Base-by-base conservation (phyloP, 2,329 filamentous ascomycete genomes). In the Colletotrichum tanaceti region DNA sequence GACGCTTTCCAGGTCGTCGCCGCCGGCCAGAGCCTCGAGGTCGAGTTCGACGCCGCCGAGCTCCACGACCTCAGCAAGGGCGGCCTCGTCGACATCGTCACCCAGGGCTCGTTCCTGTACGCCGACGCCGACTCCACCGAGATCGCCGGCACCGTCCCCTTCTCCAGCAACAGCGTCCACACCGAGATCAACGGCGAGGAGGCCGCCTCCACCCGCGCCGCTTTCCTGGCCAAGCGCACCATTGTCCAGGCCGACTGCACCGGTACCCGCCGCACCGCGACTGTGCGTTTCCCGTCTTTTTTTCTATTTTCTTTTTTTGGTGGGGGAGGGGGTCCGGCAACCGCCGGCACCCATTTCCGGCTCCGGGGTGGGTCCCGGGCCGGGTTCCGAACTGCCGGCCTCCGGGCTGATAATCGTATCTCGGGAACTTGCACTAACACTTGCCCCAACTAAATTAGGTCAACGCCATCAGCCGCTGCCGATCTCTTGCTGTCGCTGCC, bases 131-230 rank as follows among this genome's bases (percentile, higher is more conserved):
- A 84, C 73, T 84, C 82, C n/a, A 88, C 82, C 52, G 79, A 84
- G 46, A 82, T 92, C 41, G 77, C 84, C 5, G 88, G 86, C 55
- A 84, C 83, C 52, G 75, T 91, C 1, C 77, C 84, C 13, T 91
- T 86, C 78, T 79, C 82, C 60, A 89, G 86, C 74, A 91, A 91
- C 79, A 81, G 82, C 18, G 77, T 91, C 52, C 82, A 82, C 58
- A 81, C 90, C 67, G 77, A 82, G 5, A 81, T 92, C 52, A 84
- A 91, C 71, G 88, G 86, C 16, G 78, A 78, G 10, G 75, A 84
- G 58, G 89, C 89, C 9, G 82, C 82, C 50, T 79, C 82, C 35
- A 81, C 84, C 52, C 80, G 83, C 70, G 80, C 82, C 14, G 78
- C 83, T 16, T 84, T 86, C 69, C 47, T 59, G 13, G 60, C 44